phyloP scores from a whole-genome alignment of 2,329 filamentous ascomycete species.

The Didymella pinodella region DNA sequence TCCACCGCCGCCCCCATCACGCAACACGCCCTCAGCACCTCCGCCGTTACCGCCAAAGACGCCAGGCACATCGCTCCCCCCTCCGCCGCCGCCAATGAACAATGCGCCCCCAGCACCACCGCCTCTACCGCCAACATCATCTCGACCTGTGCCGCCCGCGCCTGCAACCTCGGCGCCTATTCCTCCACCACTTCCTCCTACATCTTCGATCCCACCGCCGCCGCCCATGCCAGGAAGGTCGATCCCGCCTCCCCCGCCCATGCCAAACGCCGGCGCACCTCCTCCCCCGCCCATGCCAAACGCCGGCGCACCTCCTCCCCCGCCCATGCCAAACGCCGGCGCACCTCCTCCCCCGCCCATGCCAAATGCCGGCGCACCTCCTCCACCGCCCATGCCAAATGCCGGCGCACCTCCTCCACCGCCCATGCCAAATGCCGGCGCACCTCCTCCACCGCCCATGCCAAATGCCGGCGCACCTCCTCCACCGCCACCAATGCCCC shows the following conservation, averaged over 20 bases:
- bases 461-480: slow-evolving; percentile 44
- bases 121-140: slow-evolving; percentile 40
- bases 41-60: slow-evolving; percentile 51
- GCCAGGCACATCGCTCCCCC: slow-evolving; percentile 62
- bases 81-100: slow-evolving; percentile 60
- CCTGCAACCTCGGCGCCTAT: slow-evolving; percentile 35
- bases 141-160: slow-evolving; percentile 37
- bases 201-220: slow-evolving; percentile 41
- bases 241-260: slow-evolving; percentile 49
- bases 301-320: slow-evolving; percentile 43
- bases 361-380: slow-evolving; percentile 43
- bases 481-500: slow-evolving; percentile 27
- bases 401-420: slow-evolving; percentile 44
- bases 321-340: slow-evolving; percentile 27
- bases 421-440: slow-evolving; percentile 28
- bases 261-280: slow-evolving; percentile 44
- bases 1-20: slow-evolving; percentile 62
- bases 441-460: slow-evolving; percentile 52
- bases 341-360: slow-evolving; percentile 45
- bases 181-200: slow-evolving; percentile 38
- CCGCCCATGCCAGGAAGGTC: slow-evolving; percentile 37
- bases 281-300: slow-evolving; percentile 32
- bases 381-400: slow-evolving; percentile 29
- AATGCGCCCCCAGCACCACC: slow-evolving; percentile 43
- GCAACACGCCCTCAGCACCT: slow-evolving; percentile 51